Base-by-base conservation (phyloP, 768 basidiomycete species). In the Macrocybe gigantea region DNA sequence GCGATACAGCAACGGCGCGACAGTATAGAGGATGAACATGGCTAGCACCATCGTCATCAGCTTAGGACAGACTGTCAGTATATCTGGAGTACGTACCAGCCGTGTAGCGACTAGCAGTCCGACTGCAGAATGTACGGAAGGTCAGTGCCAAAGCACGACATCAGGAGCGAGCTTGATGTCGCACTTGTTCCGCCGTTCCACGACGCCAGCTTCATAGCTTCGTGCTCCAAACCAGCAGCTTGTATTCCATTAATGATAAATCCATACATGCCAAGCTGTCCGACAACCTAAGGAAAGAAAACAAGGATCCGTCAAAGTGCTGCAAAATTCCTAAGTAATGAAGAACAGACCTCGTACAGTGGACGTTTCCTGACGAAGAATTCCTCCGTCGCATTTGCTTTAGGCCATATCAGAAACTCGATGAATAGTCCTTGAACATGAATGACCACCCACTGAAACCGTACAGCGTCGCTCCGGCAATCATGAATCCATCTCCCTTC, bases 301-400 rank as follows among this genome's bases (percentile, higher is more conserved):
- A 13, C 31, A 5, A 2, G 22, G 22, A 22, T 4, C 22, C 4
- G 22, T 22, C 22, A 22, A 22, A 22, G 4, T 4, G 22, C 22
- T 2, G 22, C 22, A 22, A 22, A 22, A 11, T 2, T 41, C 12
- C 15, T 13, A 22, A 41, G 11, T 4, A 39, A 33, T 41, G 13
- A 9, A 31, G 15, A 15, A 38, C 13, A 32, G 12, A 76, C 82
- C 68, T 93, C 91, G 56, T 90, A 93, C 36, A 93, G 68, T 5
- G 91, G 91, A 9, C 81, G 73, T 55, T 68, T 79, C 50, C 90
- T 77, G 31, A 93, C 91, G 50, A 93, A 80, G 64, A 87, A 88
- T 60, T 93, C 91, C 61, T 93, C 91, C 0, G 88, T 89, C 30
- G 90, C 88, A 54, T 93, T 93, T 15, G 87, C 89, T 91, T 22